A percentile compares a stretch with the other conserved stretches of the same genome.
Conservation (phyloP, 1,284 basidiomycete species). For the Boletus smithii region DNA sequence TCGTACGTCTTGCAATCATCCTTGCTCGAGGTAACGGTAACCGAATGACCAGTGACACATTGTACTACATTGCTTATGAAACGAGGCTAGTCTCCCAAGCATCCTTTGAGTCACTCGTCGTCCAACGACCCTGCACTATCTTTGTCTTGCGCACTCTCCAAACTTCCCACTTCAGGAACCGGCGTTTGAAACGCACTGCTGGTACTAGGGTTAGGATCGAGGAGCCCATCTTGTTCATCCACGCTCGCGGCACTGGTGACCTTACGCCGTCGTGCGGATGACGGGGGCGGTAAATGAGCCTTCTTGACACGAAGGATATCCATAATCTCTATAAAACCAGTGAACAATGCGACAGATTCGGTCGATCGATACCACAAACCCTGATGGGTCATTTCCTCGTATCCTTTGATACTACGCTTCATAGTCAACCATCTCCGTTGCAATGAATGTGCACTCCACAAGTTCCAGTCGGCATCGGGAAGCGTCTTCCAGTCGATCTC, state of each 20-base stretch:
- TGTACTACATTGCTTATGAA: slow-evolving; percentile 1
- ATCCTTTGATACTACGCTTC: slow-evolving; percentile 69
- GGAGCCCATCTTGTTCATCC: slow-evolving; percentile 24
- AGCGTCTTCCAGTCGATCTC: slow-evolving; percentile 81
- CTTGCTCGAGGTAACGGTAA: neutral
- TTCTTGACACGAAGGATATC: slow-evolving; percentile 73
- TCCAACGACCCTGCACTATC: slow-evolving; percentile 65
- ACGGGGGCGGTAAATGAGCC: slow-evolving; percentile 47
- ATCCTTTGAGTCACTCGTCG: slow-evolving; percentile 44
- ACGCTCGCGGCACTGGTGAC: slow-evolving; percentile 55
- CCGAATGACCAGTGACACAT: neutral
- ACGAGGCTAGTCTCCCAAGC: slow-evolving; percentile 12
- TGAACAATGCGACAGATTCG: slow-evolving; percentile 7
- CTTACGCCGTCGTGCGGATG: slow-evolving; percentile 44
- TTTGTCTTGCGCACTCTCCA: slow-evolving; percentile 18
- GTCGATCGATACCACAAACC: slow-evolving; percentile 41
- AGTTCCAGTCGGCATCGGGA: slow-evolving; percentile 69
- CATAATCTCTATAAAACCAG: slow-evolving; percentile 59
- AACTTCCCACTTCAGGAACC: slow-evolving; percentile 11
- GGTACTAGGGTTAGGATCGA: slow-evolving; percentile 27
- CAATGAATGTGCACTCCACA: slow-evolving; percentile 76
- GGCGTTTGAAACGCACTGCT: slow-evolving; percentile 10
- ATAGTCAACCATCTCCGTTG: slow-evolving; percentile 76
- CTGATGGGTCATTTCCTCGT: slow-evolving; percentile 73
- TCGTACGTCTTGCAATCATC: neutral